Percentiles rank a stretch among this genome's conserved stretches.
Evolutionary conservation across 1,139 yeast genomes (phyloP).

Genomic region (Blastobotrys arbuscula): DNA sequence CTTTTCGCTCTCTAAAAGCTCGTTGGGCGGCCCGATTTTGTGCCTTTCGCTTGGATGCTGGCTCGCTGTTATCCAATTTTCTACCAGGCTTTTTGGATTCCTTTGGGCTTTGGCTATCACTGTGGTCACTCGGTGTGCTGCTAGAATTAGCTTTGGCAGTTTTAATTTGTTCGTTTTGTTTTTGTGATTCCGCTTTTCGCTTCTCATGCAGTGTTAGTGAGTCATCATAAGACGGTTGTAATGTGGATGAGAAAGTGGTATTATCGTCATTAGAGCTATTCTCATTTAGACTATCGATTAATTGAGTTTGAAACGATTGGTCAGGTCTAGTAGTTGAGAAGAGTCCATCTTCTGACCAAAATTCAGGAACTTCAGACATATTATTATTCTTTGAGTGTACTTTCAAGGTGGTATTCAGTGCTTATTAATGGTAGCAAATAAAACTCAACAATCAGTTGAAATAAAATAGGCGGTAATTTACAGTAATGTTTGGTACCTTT

Average conservation of each 20-base stretch:
- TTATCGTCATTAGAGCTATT: neutral
- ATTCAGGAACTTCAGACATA: neutral
- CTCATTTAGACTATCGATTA: neutral
- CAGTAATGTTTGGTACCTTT: too few species aligned
- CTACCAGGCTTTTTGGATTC: slow-evolving; percentile 49
- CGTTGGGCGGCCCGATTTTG: slow-evolving; percentile 98
- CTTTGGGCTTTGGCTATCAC: neutral
- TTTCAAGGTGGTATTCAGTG: too few species aligned
- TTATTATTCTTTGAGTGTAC: neutral
- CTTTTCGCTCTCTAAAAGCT: slow-evolving; percentile 93
- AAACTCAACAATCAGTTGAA: too few species aligned
- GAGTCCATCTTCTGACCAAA: neutral
- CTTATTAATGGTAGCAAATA: neutral
- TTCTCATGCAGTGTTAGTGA: slow-evolving; percentile 9
- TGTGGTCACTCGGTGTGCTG: neutral
- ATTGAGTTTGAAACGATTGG: neutral
- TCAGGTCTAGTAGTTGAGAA: neutral
- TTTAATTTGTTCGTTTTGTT: neutral
- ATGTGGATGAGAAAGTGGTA: neutral
- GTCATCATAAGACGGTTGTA: slow-evolving; percentile 9
- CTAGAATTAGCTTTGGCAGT: neutral
- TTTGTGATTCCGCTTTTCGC: slow-evolving; percentile 9
- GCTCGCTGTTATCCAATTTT: slow-evolving; percentile 74
- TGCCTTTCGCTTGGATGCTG: slow-evolving; percentile 82
- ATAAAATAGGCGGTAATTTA: too few species aligned